Conservation (phyloP, 192 early-diverging fungal species). For the Obelidium mucronatum region DNA sequence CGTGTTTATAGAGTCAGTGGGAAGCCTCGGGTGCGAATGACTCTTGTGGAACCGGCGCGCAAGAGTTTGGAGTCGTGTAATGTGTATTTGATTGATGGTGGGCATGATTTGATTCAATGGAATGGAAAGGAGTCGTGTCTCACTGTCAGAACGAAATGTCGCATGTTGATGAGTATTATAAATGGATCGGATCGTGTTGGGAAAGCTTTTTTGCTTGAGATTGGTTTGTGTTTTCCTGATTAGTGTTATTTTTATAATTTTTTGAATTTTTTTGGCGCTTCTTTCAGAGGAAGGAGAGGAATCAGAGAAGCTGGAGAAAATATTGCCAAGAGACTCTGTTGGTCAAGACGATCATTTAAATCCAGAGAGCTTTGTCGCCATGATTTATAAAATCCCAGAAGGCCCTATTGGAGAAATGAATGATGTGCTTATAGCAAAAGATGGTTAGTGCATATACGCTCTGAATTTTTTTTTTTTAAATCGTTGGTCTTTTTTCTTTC, state of each 20-base stretch:
- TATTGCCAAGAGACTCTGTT: conserved; percentile 21
- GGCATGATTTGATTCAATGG: conserved; percentile 55
- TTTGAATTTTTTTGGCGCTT: neutral
- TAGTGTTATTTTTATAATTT: neutral
- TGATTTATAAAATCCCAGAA: conserved; percentile 5
- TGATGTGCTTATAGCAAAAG: conserved; percentile 35
- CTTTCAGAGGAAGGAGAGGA: conserved; percentile 39
- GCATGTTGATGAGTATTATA: conserved; percentile 49
- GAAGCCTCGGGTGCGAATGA: neutral
- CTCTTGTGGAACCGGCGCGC: neutral
- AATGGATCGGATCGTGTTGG: conserved; percentile 48
- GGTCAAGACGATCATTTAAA: neutral
- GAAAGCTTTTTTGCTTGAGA: conserved; percentile 42
- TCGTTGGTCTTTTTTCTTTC: neutral
- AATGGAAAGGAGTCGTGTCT: conserved; percentile 44
- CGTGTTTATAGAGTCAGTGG: conserved; percentile 45
- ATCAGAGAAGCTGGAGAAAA: neutral
- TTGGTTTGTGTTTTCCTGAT: conserved; percentile 35
- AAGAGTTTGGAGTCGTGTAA: conserved; percentile 29
- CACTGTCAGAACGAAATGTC: conserved; percentile 43
- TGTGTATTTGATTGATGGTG: conserved; percentile 57
- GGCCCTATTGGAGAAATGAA: neutral
- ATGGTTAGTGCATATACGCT: too few species aligned
- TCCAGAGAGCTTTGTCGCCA: neutral
- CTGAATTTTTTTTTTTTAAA: too few species aligned